These are phyloP conservation scores for Collybiopsis luxurians DNA, from an alignment of 768 basidiomycete species.

Conservation along the genomic window DNA sequence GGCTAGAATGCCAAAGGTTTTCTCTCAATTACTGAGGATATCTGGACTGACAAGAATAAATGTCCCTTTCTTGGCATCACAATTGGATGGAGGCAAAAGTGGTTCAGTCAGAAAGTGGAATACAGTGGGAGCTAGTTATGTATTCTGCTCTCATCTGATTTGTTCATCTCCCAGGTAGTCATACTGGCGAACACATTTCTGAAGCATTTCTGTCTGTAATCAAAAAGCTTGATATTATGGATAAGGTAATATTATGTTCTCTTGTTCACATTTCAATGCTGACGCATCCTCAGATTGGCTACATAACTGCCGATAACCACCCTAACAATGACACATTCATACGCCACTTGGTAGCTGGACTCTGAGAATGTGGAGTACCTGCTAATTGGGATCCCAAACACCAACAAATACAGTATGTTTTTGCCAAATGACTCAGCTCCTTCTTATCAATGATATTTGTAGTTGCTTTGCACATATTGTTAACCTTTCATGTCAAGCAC, in stretches of 20 bases:
- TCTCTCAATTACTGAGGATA: slow-evolving; percentile 33
- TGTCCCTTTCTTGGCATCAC: slow-evolving; percentile 38
- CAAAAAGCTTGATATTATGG: slow-evolving; percentile 23
- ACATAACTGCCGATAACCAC: slow-evolving; percentile 32
- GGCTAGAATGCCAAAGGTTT: slow-evolving; percentile 25
- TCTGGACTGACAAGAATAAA: slow-evolving; percentile 35
- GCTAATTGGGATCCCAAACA: no score
- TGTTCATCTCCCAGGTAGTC: slow-evolving; percentile 28
- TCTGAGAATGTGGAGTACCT: slow-evolving; percentile 7
- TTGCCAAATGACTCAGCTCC: no score
- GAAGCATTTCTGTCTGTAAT: slow-evolving; percentile 27
- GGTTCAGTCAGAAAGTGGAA: slow-evolving; percentile 16
- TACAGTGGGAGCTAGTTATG: slow-evolving; percentile 18
- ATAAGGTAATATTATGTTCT: slow-evolving; percentile 25
- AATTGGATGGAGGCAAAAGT: slow-evolving; percentile 33
- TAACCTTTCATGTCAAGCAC: slow-evolving; percentile 20
- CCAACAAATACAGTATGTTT: no score
- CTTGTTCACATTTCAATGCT: slow-evolving; percentile 1
- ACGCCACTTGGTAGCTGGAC: no score
- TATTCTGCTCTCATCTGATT: slow-evolving; percentile 35
- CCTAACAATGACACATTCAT: slow-evolving; percentile 31
- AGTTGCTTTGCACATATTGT: slow-evolving; percentile 25
- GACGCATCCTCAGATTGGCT: slow-evolving; percentile 38
- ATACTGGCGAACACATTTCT: slow-evolving; percentile 36
- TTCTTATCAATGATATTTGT: not conserved